Conservation (phyloP, 306 rosid genomes). For the Ceratonia siliqua region DNA sequence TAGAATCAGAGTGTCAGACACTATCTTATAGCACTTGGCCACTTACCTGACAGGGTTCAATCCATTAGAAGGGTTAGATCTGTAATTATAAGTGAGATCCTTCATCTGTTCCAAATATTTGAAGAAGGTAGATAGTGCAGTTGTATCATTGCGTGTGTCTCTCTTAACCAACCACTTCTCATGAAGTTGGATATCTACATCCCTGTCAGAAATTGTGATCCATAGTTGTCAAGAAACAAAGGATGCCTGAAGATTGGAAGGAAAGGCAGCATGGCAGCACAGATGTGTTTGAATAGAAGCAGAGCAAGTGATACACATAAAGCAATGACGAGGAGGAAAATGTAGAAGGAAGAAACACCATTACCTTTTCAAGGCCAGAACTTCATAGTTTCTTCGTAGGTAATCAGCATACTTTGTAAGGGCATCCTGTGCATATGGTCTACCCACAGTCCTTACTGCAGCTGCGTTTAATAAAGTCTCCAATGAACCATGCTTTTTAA, state of each 20-base stretch:
- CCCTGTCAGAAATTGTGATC: slow-evolving; percentile 54
- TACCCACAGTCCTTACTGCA: slow-evolving; percentile 84
- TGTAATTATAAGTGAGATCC: slow-evolving; percentile 30
- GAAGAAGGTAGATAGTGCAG: slow-evolving; percentile 53
- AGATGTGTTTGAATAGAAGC: background rate
- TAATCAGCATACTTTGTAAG: slow-evolving; percentile 70
- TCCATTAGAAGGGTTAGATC: slow-evolving; percentile 29
- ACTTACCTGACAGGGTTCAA: slow-evolving; percentile 40
- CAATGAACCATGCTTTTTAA: slow-evolving; percentile 83
- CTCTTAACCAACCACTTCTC: slow-evolving; percentile 81
- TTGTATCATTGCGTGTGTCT: slow-evolving; percentile 57
- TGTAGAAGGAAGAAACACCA: slow-evolving; percentile 22
- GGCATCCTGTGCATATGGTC: slow-evolving; percentile 89
- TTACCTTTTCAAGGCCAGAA: slow-evolving; percentile 81
- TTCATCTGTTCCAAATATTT: slow-evolving; percentile 55
- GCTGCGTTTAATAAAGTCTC: slow-evolving; percentile 73
- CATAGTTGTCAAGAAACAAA: slow-evolving; percentile 14
- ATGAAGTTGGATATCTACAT: slow-evolving; percentile 63
- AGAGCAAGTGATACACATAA: background rate
- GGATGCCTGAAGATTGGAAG: background rate
- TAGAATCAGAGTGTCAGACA: background rate
- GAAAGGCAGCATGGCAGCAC: background rate
- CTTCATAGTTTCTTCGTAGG: slow-evolving; percentile 72
- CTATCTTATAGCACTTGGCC: slow-evolving; percentile 33
- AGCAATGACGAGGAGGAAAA: slow-evolving; percentile 16